Evolutionary conservation across 2,329 filamentous ascomycete genomes (phyloP).

Genomic region (Pseudocercospora musae): DNA sequence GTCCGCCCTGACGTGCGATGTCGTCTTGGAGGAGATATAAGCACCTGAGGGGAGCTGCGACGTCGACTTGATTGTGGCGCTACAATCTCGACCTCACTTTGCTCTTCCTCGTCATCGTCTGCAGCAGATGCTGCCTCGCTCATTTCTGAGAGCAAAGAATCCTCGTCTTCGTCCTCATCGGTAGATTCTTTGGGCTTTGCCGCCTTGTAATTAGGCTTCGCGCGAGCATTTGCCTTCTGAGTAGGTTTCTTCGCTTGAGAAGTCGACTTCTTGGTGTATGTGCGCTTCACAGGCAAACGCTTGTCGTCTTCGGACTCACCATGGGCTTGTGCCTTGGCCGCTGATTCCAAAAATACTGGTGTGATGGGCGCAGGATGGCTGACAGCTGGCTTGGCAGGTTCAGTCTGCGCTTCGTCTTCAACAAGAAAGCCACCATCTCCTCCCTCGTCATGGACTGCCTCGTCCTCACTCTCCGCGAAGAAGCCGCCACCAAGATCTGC

Average conservation of each 20-base stretch:
- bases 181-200: not conserved
- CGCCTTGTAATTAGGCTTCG: not conserved
- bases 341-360: slow-evolving; percentile 27
- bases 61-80: slow-evolving; percentile 1
- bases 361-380: slow-evolving; percentile 20
- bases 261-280: not conserved
- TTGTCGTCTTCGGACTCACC: not conserved
- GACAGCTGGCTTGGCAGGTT: slow-evolving; percentile 6
- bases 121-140: not conserved
- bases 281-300: not conserved
- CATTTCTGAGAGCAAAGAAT: not conserved
- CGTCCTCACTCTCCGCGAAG: slow-evolving; percentile 28
- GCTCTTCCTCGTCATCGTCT: not conserved
- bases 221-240: not conserved
- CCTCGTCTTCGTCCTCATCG: not conserved
- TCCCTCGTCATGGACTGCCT: slow-evolving; percentile 31
- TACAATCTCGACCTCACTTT: not conserved
- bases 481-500: slow-evolving; percentile 28
- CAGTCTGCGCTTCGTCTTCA: slow-evolving; percentile 36
- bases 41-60: slow-evolving; percentile 25
- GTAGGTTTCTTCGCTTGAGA: not conserved
- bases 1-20: slow-evolving; percentile 5
- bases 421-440: slow-evolving; percentile 39
- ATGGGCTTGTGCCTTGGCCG: slow-evolving; percentile 17
- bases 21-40: slow-evolving; percentile 25